Evolutionary conservation across 2,329 filamentous ascomycete species (phyloP), one percentile per base, ranked within the genome.

Genomic region (Aspergillus udagawae): DNA sequence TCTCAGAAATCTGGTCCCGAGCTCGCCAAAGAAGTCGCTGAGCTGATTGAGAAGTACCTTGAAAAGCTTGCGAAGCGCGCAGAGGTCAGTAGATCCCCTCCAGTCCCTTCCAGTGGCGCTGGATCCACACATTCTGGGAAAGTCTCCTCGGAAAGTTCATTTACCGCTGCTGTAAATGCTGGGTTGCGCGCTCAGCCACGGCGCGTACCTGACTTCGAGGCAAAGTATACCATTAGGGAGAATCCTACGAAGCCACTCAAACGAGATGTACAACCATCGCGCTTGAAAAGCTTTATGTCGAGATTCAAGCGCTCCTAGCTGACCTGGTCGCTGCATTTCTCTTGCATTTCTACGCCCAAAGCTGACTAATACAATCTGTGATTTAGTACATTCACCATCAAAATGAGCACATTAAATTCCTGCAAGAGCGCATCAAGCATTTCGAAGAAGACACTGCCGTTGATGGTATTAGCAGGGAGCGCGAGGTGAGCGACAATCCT

Each of bases 1-100:
- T 59, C 70, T 10, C 68, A 75, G 52, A 70, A 75, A 55, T 74
- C 74, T 12, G 70, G 68, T 44, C 66, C 71, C 41, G 73, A 77
- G 52, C 69, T 77, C 45, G 65, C 74, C 21, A 75, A 74, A 54
- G 73, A 75, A 61, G 79, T 78, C 42, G 78, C 77, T n/a, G 80
- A 80, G 28, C 78, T 83, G 44, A 79, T 82, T 59, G 84, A 84
- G 72, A 85, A 84, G 63, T 84, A 77, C 51, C 66, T 74, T 25
- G 75, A 77, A 57, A 70, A 72, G 35, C 67, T 77, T 29, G 73
- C 74, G 29, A 71, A 75, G 58, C 74, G 75, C 58, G 74, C 73
- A 59, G 74, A 77, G 73, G 75, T 77, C 38, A 69, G 71, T 73
- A 49, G 51, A 49, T 44, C 25, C 23, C 25, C 49, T 20, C 8